Base-by-base conservation (phyloP, 768 basidiomycete species). In the Russula abietina region DNA sequence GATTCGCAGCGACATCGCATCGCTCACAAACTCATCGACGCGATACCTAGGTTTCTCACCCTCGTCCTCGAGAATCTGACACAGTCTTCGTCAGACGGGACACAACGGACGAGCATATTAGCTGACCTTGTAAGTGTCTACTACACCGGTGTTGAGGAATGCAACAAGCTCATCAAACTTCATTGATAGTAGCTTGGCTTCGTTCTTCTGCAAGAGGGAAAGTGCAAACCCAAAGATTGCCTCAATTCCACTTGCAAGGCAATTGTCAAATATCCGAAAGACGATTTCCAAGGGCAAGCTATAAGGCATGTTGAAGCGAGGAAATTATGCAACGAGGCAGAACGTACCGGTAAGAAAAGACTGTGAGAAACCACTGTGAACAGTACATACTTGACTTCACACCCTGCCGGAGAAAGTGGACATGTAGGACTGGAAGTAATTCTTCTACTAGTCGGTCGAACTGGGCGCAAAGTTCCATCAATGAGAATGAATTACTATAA, bases 371-470 rank as follows among this genome's bases (percentile, higher is more conserved):
- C 97, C 97, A 99, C 67, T 98, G 97, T 16, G 92, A 93, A 70
- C 93, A 96, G 72, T 89, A 98, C 94, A 99, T 98, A 75, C 90
- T 95, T 51, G 93, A 94, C 73, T 98, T 98, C 71, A 98, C 78
- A 33, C 95, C 96, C 74, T 97, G 91, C 33, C 95, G 84, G 33
- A 96, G 75, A 70, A 99, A 91, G 74, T 98, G 97, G 26, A 96
- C 77, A 70, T 98, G 93, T 7, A 98, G 78, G 5, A 95, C 90
- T 5, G 97, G 97, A 4, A 98, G 76, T 11, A 96, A 71, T 67
- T 99, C 97, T 72, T 99, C 97, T 49, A 97, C 76, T 54, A 98
- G 76, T 32, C 95, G 89, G 72, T 98, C 97, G 74, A 98, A 98
- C 85, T 99, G 69, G 8, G 54, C 51, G 55, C 22, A 64, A 30